These are phyloP conservation scores for Centella asiatica DNA, from an alignment of 129 eudicot species.

Conservation along the genomic window DNA sequence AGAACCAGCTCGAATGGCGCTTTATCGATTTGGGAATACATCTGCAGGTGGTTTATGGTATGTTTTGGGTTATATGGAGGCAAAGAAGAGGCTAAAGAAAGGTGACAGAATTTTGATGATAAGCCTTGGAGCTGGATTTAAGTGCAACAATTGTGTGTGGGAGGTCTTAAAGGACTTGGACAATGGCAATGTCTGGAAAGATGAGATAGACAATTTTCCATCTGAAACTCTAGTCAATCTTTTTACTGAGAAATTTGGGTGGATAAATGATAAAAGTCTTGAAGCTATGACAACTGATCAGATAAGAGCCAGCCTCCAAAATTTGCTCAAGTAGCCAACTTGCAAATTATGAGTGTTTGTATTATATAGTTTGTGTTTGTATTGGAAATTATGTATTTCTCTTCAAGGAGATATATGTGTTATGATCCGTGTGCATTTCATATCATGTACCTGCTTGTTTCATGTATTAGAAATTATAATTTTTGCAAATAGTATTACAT, in stretches of 20 bases:
- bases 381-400: background rate
- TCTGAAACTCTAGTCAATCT: conserved; percentile 30
- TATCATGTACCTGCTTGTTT: too few relatives aligned
- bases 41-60: conserved; percentile 73
- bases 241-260: conserved; percentile 45
- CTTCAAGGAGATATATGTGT: background rate
- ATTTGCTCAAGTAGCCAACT: background rate
- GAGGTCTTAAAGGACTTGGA: conserved; percentile 57
- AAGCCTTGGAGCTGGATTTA: conserved; percentile 82
- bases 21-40: conserved; percentile 70
- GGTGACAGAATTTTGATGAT: conserved; percentile 65
- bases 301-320: background rate
- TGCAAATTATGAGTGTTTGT: too few relatives aligned
- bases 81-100: conserved; percentile 64
- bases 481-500: too few relatives aligned
- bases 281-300: background rate
- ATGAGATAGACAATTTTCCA: conserved; percentile 44
- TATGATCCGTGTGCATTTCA: background rate
- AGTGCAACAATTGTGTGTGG: conserved; percentile 84
- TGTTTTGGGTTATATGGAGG: conserved; percentile 75
- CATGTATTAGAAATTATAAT: too few relatives aligned
- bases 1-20: conserved; percentile 61
- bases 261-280: conserved; percentile 27
- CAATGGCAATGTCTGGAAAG: conserved; percentile 55
- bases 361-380: background rate